Evolutionary conservation across 768 basidiomycete species (phyloP), one percentile per base, ranked within the genome.

Genomic region (Tricholomella constricta): DNA sequence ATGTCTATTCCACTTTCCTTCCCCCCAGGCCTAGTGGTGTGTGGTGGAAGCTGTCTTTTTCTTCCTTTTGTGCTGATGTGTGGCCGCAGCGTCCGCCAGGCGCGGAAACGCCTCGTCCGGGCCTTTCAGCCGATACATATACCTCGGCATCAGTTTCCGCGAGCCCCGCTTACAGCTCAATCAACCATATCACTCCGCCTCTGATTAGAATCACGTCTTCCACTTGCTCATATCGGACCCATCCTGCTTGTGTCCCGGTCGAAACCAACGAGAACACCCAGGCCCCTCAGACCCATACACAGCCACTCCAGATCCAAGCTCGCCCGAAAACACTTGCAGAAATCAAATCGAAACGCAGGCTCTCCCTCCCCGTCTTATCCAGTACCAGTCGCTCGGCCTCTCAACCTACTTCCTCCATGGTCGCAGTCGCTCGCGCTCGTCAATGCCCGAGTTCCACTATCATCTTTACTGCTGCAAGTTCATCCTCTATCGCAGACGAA

Each of bases 321-420:
- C 67, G 60, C 54, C 68, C 62, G 26, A 69, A 64, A 48, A 70
- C 65, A 26, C 59, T 72, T 3, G 59, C 67, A 48, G 70, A 74
- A 61, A 72, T 73, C 46, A 71, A 69, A 57, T 68, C 69, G 45
- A 72, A 64, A 52, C 68, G 72, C 35, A 69, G 69, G 29, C 64
- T 74, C 40, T 74, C 74, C 12, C 65, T 74, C 48, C 68, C 72
- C 40, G 54, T 61, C 34, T 45, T 67, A 36, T 54, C 65, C 47
- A 56, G 54, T 17, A 52, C 62, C 38, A 41, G 51, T 44, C 59
- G 58, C 36, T 55, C 62, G n/a, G 53, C 58, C 15, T 57, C 61
- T 40, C 50, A 58, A 52, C 42, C 46, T 5, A 46, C 34, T 48
- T 59, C 54, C 29, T 49, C 58, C n/a, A 25, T 59, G 12, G 37